Percentiles rank a stretch among this genome's conserved stretches.
Conservation (phyloP, 2,329 filamentous ascomycete species). For the Trichocomaceae sp. region DNA sequence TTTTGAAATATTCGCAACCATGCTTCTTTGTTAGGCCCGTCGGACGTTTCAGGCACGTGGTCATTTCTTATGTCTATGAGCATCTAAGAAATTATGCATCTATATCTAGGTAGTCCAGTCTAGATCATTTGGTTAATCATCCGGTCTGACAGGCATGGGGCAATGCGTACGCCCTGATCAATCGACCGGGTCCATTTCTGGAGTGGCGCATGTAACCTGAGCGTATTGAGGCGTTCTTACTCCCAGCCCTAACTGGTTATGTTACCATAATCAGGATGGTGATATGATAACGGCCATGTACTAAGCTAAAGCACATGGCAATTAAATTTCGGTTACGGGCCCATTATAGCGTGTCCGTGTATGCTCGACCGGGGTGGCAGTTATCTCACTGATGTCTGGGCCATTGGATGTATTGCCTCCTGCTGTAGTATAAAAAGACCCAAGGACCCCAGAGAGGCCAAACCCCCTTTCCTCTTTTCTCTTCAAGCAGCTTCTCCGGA, state of each 20-base stretch:
- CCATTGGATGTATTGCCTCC: background rate
- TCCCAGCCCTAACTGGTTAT: background rate
- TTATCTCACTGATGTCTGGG: background rate
- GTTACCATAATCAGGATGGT: no score
- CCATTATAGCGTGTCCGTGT: background rate
- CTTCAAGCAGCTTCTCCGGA: background rate
- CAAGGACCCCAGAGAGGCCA: background rate
- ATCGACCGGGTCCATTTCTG: background rate
- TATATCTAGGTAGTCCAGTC: background rate
- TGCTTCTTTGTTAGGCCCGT: no score
- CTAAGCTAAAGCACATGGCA: conserved; percentile 1
- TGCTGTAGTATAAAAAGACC: background rate
- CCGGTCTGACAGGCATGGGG: no score
- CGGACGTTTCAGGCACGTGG: no score
- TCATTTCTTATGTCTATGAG: no score
- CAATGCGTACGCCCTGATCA: no score
- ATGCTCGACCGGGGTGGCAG: background rate
- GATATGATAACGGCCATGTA: background rate
- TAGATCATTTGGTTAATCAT: background rate
- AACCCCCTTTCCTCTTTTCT: background rate
- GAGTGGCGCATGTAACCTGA: background rate
- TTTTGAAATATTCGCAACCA: no score
- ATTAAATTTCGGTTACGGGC: background rate
- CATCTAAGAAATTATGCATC: no score
- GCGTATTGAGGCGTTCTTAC: background rate